Evolutionary conservation across 495 filamentous ascomycete genomes (phyloP).

Genomic region (Penicillium angulare): DNA sequence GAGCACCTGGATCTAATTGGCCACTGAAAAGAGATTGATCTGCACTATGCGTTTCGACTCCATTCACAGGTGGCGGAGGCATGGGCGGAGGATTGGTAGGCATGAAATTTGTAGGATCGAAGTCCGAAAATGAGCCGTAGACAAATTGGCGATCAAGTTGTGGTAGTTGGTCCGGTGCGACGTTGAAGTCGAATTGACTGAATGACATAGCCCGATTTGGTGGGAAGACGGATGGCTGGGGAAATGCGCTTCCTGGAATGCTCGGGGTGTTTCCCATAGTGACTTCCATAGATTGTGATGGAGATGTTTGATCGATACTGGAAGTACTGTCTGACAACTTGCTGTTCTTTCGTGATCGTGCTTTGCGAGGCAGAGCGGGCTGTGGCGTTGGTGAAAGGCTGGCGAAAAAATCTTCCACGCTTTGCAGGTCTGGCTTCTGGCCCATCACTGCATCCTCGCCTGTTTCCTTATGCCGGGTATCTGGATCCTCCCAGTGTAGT

Average conservation of each 20-base stretch:
- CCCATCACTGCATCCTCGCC: slow-evolving; percentile 79
- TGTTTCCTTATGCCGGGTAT: slow-evolving; percentile 63
- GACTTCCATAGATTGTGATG: slow-evolving; percentile 33
- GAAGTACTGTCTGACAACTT: slow-evolving; percentile 26
- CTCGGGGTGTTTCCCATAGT: slow-evolving; percentile 36
- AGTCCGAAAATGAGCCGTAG: slow-evolving; percentile 70
- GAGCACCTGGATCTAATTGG: slow-evolving; percentile 39
- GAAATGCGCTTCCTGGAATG: slow-evolving; percentile 44
- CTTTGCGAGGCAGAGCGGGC: slow-evolving; percentile 39
- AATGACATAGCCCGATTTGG: slow-evolving; percentile 36
- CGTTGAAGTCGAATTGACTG: slow-evolving; percentile 40
- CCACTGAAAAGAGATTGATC: slow-evolving; percentile 33
- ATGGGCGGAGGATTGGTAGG: slow-evolving; percentile 27
- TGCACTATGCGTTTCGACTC: slow-evolving; percentile 18
- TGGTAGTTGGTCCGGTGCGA: slow-evolving; percentile 46
- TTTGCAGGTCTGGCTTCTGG: slow-evolving; percentile 84
- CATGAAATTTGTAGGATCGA: slow-evolving; percentile 50
- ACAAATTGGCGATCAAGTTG: slow-evolving; percentile 77
- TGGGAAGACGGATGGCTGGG: slow-evolving; percentile 36
- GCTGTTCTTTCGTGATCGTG: slow-evolving; percentile 36
- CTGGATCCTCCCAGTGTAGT: slow-evolving; percentile 78
- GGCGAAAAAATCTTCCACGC: slow-evolving; percentile 93
- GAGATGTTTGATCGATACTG: slow-evolving; percentile 28
- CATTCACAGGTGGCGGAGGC: slow-evolving; percentile 26
- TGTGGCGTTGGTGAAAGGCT: slow-evolving; percentile 68